Evolutionary conservation across 2,329 filamentous ascomycete species (phyloP).

Genomic region (Beauveria rudraprayagi): DNA sequence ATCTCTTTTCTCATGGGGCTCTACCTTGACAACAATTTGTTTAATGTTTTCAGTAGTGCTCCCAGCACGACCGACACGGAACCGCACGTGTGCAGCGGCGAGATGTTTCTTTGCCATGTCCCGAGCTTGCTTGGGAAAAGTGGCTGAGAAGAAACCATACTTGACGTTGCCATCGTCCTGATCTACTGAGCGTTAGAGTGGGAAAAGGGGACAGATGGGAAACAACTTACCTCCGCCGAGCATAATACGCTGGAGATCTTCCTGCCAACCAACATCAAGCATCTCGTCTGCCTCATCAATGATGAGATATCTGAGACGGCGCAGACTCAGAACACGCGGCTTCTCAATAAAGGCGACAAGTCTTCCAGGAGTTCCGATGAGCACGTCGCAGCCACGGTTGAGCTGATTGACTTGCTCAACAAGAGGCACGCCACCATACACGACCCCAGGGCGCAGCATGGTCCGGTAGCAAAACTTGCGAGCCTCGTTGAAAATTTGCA

Average conservation of each 20-base stretch:
- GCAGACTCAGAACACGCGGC: slow-evolving; percentile 59
- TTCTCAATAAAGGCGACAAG: slow-evolving; percentile 76
- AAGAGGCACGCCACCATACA: slow-evolving; percentile 78
- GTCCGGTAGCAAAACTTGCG: slow-evolving; percentile 89
- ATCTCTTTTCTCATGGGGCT: slow-evolving; percentile 58
- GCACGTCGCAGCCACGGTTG: slow-evolving; percentile 75
- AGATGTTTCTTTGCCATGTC: slow-evolving; percentile 71
- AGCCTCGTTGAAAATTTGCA: slow-evolving; percentile 92
- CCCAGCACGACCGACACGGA: slow-evolving; percentile 81
- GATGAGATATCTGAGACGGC: slow-evolving; percentile 70
- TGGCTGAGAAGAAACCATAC: slow-evolving; percentile 87
- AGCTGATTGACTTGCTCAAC: slow-evolving; percentile 64
- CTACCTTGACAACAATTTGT: slow-evolving; percentile 64
- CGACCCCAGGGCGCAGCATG: slow-evolving; percentile 85
- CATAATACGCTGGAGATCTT: slow-evolving; percentile 68
- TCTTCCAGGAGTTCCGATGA: slow-evolving; percentile 83
- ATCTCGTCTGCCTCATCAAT: slow-evolving; percentile 96
- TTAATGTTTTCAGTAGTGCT: slow-evolving; percentile 75
- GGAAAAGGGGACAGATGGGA: neutral
- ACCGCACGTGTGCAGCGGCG: slow-evolving; percentile 62
- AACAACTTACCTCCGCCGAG: slow-evolving; percentile 62
- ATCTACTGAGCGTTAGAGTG: slow-evolving; percentile 41
- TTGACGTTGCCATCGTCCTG: slow-evolving; percentile 63
- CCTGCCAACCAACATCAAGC: slow-evolving; percentile 69
- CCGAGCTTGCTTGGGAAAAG: slow-evolving; percentile 75